These are phyloP conservation scores for Leptomonas pyrrhocoris DNA, from an alignment of 208 protist species.

Conservation along the genomic window DNA sequence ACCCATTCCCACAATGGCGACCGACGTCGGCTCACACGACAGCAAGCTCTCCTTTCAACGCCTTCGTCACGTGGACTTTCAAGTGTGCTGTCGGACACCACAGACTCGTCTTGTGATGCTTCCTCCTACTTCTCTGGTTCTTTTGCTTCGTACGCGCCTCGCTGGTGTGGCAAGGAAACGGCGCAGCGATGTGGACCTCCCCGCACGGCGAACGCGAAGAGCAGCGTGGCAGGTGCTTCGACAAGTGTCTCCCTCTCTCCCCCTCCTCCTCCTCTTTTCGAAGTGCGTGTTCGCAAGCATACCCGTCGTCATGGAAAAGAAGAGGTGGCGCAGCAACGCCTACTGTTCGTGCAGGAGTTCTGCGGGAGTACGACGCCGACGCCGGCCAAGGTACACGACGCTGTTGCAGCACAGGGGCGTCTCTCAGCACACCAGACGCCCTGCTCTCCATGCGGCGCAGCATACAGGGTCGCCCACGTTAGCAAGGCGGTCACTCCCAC, in stretches of 20 bases:
- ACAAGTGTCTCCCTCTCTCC: neutral
- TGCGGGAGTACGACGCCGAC: too few species aligned
- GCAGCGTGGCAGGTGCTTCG: neutral
- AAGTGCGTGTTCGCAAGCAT: neutral
- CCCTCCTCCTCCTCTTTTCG: conserved; percentile 1
- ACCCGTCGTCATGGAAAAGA: neutral
- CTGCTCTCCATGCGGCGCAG: neutral
- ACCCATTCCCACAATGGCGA: neutral
- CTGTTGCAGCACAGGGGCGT: too few species aligned
- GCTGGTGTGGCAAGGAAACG: neutral
- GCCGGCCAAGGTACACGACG: too few species aligned
- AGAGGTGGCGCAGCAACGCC: too few species aligned
- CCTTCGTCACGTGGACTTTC: neutral
- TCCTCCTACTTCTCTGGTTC: neutral
- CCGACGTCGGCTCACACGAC: neutral
- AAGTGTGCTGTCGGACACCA: neutral
- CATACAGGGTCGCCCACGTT: neutral
- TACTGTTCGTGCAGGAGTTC: too few species aligned
- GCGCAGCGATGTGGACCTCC: too few species aligned
- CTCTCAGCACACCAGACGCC: neutral
- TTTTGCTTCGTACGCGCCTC: neutral
- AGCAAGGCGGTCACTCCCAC: neutral
- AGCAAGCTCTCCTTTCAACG: neutral
- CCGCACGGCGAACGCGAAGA: too few species aligned
- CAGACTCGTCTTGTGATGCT: neutral